Percentiles rank a stretch among this genome's conserved stretches.
phyloP scores from a whole-genome alignment of 148 eudicot genomes.

The Rhododendron ovatum region DNA sequence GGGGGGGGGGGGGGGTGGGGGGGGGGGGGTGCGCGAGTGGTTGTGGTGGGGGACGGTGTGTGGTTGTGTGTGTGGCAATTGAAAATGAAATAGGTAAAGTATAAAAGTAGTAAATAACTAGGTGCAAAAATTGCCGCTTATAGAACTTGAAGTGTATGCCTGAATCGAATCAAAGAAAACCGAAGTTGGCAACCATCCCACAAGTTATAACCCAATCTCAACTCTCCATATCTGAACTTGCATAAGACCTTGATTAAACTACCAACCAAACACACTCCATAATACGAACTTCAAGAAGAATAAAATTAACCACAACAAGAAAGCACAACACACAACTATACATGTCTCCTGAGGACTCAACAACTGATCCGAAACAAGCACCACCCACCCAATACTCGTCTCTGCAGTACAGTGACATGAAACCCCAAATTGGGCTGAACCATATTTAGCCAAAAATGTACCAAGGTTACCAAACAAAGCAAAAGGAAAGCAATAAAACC shows the following conservation, averaged over 20 bases:
- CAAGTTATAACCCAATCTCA: background rate
- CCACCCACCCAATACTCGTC: background rate
- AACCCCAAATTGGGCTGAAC: background rate
- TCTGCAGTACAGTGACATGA: background rate
- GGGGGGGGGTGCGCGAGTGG: no score
- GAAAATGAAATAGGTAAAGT: background rate
- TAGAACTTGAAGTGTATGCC: background rate
- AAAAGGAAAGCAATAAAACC: background rate
- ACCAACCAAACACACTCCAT: background rate
- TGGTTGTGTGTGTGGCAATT: background rate
- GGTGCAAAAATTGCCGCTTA: background rate
- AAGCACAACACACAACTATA: background rate
- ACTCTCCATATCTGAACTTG: background rate
- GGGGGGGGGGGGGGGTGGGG: no score
- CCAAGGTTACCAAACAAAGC: no score
- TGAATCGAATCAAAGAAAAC: background rate
- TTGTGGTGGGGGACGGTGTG: no score
- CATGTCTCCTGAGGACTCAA: background rate
- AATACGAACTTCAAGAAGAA: background rate
- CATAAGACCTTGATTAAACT: background rate
- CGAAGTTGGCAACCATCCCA: background rate
- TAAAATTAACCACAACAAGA: background rate
- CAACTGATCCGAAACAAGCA: background rate
- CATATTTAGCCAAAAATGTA: background rate
- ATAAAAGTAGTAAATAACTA: background rate